phyloP scores from a whole-genome alignment of 495 filamentous ascomycete genomes.

The Chaetomidium leptoderma region DNA sequence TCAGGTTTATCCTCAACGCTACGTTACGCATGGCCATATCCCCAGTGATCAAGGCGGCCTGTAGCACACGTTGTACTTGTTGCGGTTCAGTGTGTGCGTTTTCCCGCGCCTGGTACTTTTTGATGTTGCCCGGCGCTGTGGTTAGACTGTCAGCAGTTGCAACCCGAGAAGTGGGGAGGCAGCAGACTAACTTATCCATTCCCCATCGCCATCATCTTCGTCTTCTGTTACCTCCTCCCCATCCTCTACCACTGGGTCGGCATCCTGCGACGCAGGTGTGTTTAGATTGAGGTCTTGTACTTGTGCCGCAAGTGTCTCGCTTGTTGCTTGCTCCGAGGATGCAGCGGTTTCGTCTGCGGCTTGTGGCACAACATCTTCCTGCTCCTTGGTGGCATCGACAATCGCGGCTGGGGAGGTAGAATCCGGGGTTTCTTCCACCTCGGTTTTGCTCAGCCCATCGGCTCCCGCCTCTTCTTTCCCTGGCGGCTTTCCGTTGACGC shows the following conservation, averaged over 20 bases:
- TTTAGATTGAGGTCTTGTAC: conserved; percentile 17
- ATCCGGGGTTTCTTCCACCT: conserved; percentile 7
- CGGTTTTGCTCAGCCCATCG: conserved; percentile 7
- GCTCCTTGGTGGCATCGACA: conserved; percentile 14
- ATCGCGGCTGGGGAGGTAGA: conserved; percentile 15
- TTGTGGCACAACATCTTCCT: not conserved
- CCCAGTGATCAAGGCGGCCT: conserved; percentile 82
- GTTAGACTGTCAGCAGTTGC: conserved; percentile 1
- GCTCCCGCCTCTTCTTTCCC: conserved; percentile 25
- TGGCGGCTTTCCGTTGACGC: conserved; percentile 65
- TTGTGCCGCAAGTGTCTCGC: conserved; percentile 35
- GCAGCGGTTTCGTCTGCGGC: not conserved
- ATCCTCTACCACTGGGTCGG: conserved; percentile 58
- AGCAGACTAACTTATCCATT: conserved; percentile 66
- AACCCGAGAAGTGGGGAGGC: too few species aligned
- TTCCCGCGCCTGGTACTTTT: conserved; percentile 71
- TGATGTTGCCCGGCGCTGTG: conserved; percentile 73
- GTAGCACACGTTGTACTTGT: conserved; percentile 58
- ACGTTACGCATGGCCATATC: conserved; percentile 99
- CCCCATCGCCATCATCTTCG: conserved; percentile 29
- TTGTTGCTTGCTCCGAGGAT: conserved; percentile 54
- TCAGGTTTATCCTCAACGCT: conserved; percentile 86
- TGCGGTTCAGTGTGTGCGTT: conserved; percentile 43
- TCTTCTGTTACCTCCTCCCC: conserved; percentile 47
- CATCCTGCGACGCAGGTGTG: conserved; percentile 15